Conservation (phyloP, 805 yeast genomes). For the Torulaspora maleeae region DNA sequence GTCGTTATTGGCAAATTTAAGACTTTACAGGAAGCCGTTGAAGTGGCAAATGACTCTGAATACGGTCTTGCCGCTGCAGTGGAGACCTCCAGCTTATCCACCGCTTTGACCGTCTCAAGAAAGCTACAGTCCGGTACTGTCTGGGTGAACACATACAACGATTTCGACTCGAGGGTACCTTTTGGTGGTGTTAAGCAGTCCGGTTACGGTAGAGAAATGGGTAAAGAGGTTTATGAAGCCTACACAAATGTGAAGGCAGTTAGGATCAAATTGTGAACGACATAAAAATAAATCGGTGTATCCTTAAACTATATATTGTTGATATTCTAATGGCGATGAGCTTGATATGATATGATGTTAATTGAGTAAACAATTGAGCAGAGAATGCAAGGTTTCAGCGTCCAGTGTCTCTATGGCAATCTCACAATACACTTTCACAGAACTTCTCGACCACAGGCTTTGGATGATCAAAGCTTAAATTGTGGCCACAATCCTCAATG, state of each 20-base stretch:
- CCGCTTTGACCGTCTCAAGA: conserved; percentile 59
- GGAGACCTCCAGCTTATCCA: conserved; percentile 59
- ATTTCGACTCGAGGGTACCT: conserved; percentile 69
- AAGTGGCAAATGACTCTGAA: conserved; percentile 62
- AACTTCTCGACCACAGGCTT: background rate
- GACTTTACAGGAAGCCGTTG: conserved; percentile 62
- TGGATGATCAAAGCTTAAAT: conserved; percentile 28
- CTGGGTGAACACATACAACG: conserved; percentile 78
- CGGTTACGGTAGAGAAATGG: conserved; percentile 87
- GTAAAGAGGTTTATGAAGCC: conserved; percentile 68
- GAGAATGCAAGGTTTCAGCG: too few species aligned
- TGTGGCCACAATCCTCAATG: conserved; percentile 27
- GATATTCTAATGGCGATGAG: background rate
- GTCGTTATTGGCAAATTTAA: conserved; percentile 65
- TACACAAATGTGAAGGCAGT: conserved; percentile 74
- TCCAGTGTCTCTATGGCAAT: too few species aligned
- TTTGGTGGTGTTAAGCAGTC: conserved; percentile 79
- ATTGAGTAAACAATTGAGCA: too few species aligned
- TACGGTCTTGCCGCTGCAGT: conserved; percentile 82
- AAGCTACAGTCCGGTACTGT: conserved; percentile 69
- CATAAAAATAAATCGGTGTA: background rate
- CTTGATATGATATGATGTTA: too few species aligned
- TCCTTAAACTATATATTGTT: background rate
- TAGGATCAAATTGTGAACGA: conserved; percentile 45
- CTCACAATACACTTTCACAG: background rate